phyloP scores from a whole-genome alignment of 2,329 filamentous ascomycete species.

The Apiospora phragmitis region DNA sequence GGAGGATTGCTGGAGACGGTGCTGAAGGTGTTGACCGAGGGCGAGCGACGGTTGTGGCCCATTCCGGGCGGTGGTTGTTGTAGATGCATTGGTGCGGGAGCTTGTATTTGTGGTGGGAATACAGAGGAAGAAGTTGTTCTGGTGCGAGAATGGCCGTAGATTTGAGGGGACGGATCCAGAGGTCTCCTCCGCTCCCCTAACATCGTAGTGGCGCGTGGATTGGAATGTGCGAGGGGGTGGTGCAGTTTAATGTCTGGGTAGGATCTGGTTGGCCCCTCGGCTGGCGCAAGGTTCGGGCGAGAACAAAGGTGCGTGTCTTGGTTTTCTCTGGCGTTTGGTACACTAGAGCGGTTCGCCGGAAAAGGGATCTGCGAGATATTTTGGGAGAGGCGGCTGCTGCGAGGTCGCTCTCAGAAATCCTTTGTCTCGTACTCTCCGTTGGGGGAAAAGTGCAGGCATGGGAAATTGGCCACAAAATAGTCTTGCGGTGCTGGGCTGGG shows the following conservation, averaged over 20 bases:
- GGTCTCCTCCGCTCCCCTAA: slow-evolving; percentile 30
- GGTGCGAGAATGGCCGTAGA: slow-evolving; percentile 55
- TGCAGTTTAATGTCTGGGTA: neutral
- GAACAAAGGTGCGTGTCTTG: neutral
- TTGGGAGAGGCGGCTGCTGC: neutral
- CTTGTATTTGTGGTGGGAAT: slow-evolving; percentile 36
- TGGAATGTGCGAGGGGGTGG: neutral
- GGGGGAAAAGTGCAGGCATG: slow-evolving; percentile 4
- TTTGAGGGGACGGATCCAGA: slow-evolving; percentile 28
- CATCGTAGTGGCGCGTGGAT: slow-evolving; percentile 21
- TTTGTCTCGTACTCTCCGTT: slow-evolving; percentile 5
- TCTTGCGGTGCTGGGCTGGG: neutral
- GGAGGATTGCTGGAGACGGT: slow-evolving; percentile 69
- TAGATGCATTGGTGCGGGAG: slow-evolving; percentile 33
- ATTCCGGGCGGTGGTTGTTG: slow-evolving; percentile 32
- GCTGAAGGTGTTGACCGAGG: slow-evolving; percentile 68
- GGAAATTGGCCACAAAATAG: neutral
- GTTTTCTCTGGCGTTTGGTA: neutral
- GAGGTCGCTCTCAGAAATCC: neutral
- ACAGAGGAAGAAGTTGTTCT: slow-evolving; percentile 58
- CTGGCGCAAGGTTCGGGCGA: slow-evolving; percentile 5
- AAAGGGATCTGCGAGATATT: neutral
- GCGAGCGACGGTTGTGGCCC: slow-evolving; percentile 53
- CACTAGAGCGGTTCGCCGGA: slow-evolving; percentile 3
- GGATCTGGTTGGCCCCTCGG: slow-evolving; percentile 1